A percentile compares a stretch with the other conserved stretches of the same genome.
Conservation (phyloP, 1,284 basidiomycete genomes). For the Trichosporon sp. region DNA sequence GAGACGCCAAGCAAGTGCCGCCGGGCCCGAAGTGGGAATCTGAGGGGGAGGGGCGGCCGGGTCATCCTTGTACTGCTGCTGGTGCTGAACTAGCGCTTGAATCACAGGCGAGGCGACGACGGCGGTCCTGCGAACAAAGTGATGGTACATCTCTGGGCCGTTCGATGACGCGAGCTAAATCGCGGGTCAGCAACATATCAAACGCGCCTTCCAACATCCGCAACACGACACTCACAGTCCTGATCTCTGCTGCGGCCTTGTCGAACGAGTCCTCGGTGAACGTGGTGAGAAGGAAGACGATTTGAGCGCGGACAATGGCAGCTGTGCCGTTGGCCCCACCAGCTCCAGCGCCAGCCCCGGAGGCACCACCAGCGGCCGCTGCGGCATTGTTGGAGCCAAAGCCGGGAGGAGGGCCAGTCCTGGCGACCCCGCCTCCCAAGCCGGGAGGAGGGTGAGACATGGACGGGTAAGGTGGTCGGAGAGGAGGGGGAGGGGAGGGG, state of each 20-base stretch:
- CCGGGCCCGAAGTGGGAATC: conserved; percentile 43
- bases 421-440: conserved; percentile 52
- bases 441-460: conserved; percentile 54
- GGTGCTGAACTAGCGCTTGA: conserved; percentile 50
- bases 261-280: conserved; percentile 93
- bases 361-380: conserved; percentile 21
- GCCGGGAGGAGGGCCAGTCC: conserved; percentile 54
- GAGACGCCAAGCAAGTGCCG: conserved; percentile 53
- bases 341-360: conserved; percentile 25
- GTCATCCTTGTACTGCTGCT: conserved; percentile 50
- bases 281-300: conserved; percentile 89
- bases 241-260: conserved; percentile 85
- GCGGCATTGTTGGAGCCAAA: conserved; percentile 38
- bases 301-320: conserved; percentile 62
- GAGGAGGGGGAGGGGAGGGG: conserved; percentile 16
- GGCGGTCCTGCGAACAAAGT: conserved; percentile 91
- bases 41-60: conserved; percentile 50
- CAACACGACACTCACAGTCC: conserved; percentile 68
- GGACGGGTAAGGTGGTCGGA: conserved; percentile 28
- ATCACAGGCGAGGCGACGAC: conserved; percentile 63
- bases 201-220: not conserved
- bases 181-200: conserved; percentile 30
- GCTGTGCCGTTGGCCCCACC: conserved; percentile 42
- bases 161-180: conserved; percentile 86
- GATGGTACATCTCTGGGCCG: conserved; percentile 90